Conservation (phyloP, 192 early-diverging fungal genomes). For the Rhizoclosmatium sp. region DNA sequence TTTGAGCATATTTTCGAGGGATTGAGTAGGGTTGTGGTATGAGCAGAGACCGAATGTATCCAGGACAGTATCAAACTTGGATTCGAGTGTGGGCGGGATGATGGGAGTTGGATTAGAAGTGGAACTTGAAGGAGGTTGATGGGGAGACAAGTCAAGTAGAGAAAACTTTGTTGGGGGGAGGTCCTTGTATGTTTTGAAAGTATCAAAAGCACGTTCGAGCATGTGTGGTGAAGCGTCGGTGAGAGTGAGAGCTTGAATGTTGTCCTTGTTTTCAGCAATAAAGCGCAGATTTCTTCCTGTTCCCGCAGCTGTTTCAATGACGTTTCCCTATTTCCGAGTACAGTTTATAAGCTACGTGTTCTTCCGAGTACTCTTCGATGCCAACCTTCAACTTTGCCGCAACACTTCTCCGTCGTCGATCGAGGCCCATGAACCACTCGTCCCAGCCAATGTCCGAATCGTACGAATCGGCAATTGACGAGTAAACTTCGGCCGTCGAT, state of each 20-base stretch:
- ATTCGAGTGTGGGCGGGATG: conserved; percentile 13
- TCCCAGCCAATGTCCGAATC: conserved; percentile 66
- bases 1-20: conserved; percentile 56
- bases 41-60: conserved; percentile 76
- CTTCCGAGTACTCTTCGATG: neutral
- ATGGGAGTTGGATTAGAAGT: neutral
- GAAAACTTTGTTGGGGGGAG: conserved; percentile 34
- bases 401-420: conserved; percentile 52
- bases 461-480: conserved; percentile 59
- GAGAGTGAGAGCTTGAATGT: conserved; percentile 55
- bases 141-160: conserved; percentile 5
- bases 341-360: too few species aligned
- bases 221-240: conserved; percentile 61
- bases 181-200: conserved; percentile 15
- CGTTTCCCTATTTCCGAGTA: conserved; percentile 49
- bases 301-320: conserved; percentile 69
- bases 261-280: conserved; percentile 48
- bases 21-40: conserved; percentile 58
- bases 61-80: conserved; percentile 67
- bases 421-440: conserved; percentile 69
- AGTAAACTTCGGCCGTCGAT: conserved; percentile 49
- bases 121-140: conserved; percentile 25
- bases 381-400: conserved; percentile 55
- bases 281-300: conserved; percentile 70
- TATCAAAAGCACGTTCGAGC: conserved; percentile 51